These are phyloP conservation scores for Xylaria telfairii DNA, from an alignment of 495 filamentous ascomycete genomes.

Conservation along the genomic window DNA sequence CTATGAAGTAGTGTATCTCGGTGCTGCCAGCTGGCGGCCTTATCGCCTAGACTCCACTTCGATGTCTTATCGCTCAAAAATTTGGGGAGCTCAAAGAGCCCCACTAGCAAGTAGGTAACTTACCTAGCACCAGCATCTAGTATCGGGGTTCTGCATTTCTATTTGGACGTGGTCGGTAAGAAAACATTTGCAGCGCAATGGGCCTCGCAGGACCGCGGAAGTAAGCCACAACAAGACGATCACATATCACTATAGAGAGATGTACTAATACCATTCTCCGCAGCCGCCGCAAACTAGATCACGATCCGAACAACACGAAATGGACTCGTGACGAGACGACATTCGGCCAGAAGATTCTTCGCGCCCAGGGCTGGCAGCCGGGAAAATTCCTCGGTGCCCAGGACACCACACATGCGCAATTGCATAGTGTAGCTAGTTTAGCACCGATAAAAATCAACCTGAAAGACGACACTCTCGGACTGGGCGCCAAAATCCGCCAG, in stretches of 20 bases:
- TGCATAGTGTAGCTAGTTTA: slow-evolving; percentile 75
- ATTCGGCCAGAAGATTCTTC: slow-evolving; percentile 87
- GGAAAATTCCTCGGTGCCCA: slow-evolving; percentile 79
- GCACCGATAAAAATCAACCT: slow-evolving; percentile 79
- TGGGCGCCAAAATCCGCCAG: slow-evolving; percentile 72
- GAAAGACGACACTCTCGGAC: slow-evolving; percentile 87
- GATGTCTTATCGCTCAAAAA: slow-evolving; percentile 21
- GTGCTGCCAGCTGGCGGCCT: neutral
- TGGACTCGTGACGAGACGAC: slow-evolving; percentile 82
- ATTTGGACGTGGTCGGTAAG: neutral
- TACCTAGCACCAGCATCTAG: too few relatives aligned
- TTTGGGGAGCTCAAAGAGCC: neutral
- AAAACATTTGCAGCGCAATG: slow-evolving; percentile 54
- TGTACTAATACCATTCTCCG: slow-evolving; percentile 3
- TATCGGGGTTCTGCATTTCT: slow-evolving; percentile 14
- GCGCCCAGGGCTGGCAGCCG: slow-evolving; percentile 87
- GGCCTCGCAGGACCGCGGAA: slow-evolving; percentile 76
- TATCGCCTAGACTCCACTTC: slow-evolving; percentile 3
- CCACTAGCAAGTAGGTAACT: too few relatives aligned
- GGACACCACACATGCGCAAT: slow-evolving; percentile 71
- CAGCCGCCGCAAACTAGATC: slow-evolving; percentile 81
- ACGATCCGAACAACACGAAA: slow-evolving; percentile 91
- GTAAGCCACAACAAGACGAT: slow-evolving; percentile 51
- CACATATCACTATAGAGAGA: neutral
- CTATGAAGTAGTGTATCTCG: too few relatives aligned